Conservation (phyloP, 441 rosid genomes). For the Daphne laureola region DNA sequence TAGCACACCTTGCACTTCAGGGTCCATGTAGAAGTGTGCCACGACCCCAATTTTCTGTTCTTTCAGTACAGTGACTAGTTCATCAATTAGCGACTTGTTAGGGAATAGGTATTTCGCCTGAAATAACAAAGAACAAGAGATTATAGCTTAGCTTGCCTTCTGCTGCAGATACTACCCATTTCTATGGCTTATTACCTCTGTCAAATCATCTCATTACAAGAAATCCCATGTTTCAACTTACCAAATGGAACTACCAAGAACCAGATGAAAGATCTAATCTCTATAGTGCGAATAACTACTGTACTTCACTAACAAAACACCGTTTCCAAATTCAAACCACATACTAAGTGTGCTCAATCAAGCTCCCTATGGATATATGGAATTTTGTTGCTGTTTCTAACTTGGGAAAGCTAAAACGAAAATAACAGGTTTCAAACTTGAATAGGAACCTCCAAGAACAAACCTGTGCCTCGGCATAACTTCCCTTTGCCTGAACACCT, state of each 20-base stretch:
- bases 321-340: too few species aligned
- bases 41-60: conserved; percentile 90
- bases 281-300: too few species aligned
- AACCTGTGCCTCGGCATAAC: conserved; percentile 95
- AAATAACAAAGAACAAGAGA: conserved; percentile 23
- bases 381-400: too few species aligned
- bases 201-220: too few species aligned
- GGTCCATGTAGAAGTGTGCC: conserved; percentile 97
- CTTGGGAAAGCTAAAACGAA: neutral
- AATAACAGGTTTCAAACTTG: neutral
- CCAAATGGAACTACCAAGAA: too few species aligned
- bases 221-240: too few species aligned
- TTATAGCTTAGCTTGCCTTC: neutral
- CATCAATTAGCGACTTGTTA: conserved; percentile 48
- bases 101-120: conserved; percentile 84
- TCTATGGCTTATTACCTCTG: too few species aligned
- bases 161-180: too few species aligned
- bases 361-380: too few species aligned
- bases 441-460: conserved; percentile 6
- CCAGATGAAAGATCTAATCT: too few species aligned
- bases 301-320: too few species aligned
- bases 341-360: too few species aligned
- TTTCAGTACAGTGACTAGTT: conserved; percentile 58
- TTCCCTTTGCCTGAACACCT: conserved; percentile 69
- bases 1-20: conserved; percentile 95